Base-by-base conservation (phyloP, 2,329 filamentous ascomycete genomes). In the Aureobasidium musti region DNA sequence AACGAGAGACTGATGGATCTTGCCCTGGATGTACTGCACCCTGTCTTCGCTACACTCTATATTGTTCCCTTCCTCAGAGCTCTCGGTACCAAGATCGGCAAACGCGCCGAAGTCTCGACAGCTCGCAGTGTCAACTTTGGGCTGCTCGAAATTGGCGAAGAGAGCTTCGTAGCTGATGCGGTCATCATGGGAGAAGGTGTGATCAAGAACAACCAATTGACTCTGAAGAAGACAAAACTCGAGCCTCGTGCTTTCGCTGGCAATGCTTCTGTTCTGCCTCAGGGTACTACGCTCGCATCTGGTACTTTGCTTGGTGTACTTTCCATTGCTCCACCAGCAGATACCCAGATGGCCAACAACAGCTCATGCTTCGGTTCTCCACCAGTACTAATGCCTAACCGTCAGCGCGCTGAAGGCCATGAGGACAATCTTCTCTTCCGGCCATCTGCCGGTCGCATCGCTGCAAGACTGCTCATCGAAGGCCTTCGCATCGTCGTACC, bases 201-300 rank as follows among this genome's bases (percentile, higher is more conserved):
- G 3, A 8, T 57, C 21, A 57, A n/a, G 21, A 23, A 23, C 19
- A 57, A 57, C 37, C 13, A 41, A 19, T 5, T 57, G 17, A 57
- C 53, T 5, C 23, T 57, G 6, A 28, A 41, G 35, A 57, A 57
- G 35, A 57, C 53, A 2, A 57, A 57, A 23, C 53, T 57, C 2
- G 53, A 57, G n/a, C 53, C 53, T 28, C 53, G 53, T 43, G 53
- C 53, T 57, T 57, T 57, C 37, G 53, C 53, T 13, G 53, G 53
- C 1, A 57, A 57, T 30, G 53, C 53, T n/a, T 57, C 53, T 1
- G 53, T 57, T 3, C 53, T 57, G 43, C 53, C 53, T 41, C 53
- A 57, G 8, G 53, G 53, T 17, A 57, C 53, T 41, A 57, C 53
- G 2, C 21, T 57, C 8, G 53, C 53, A 19, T 57, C 53, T 13